These are phyloP conservation scores for Rhizoclosmatium globosum DNA, from an alignment of 192 early-diverging fungal genomes.

Conservation along the genomic window DNA sequence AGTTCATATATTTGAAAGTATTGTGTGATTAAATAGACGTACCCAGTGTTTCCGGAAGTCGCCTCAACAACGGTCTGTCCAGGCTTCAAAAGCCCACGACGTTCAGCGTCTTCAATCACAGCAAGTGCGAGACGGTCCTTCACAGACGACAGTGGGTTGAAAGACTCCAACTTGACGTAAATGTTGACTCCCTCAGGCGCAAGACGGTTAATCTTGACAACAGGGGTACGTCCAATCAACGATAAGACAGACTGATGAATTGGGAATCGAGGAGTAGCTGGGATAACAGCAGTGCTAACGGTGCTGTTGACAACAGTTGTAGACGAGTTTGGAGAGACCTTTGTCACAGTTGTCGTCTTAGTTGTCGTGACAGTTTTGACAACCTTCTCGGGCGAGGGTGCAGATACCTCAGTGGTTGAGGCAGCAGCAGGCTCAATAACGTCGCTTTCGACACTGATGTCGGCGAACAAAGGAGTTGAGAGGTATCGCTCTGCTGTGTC, in stretches of 20 bases:
- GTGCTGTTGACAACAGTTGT: not conserved
- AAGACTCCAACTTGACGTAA: conserved; percentile 94
- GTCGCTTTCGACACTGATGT: conserved; percentile 40
- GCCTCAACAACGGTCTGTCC: conserved; percentile 87
- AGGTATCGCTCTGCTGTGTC: conserved; percentile 49
- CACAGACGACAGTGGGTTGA: conserved; percentile 97
- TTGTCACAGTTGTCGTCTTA: not conserved
- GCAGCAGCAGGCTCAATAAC: not conserved
- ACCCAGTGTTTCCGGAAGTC: conserved; percentile 84
- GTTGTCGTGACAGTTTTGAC: not conserved
- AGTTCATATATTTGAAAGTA: not conserved
- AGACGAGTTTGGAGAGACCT: not conserved
- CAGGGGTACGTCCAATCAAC: conserved; percentile 18
- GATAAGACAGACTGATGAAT: conserved; percentile 5
- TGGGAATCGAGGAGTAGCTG: not conserved
- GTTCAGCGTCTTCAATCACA: conserved; percentile 94
- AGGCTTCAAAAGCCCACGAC: conserved; percentile 79
- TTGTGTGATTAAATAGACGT: not conserved
- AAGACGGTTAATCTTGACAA: conserved; percentile 48
- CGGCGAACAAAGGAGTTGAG: conserved; percentile 44
- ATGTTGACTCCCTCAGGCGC: conserved; percentile 77
- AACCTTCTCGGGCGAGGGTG: not conserved
- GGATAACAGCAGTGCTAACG: not conserved
- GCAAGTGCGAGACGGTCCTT: conserved; percentile 96
- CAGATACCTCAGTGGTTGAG: not conserved